phyloP scores from a whole-genome alignment of 371 early-diverging fungal genomes.

The Mortierella sp. region DNA sequence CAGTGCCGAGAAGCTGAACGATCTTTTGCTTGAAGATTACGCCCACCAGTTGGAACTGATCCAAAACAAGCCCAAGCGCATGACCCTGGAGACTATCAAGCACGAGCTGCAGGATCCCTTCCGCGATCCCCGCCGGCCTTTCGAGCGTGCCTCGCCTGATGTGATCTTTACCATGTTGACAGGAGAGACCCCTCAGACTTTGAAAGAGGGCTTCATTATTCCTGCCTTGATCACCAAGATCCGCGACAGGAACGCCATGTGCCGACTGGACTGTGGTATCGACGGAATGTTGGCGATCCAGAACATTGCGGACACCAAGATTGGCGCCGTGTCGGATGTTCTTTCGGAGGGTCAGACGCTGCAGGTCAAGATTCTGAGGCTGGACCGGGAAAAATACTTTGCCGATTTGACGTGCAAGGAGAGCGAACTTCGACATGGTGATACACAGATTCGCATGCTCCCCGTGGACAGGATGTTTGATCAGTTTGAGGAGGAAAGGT shows the following conservation, averaged over 20 bases:
- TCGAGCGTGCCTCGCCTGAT: slow-evolving; percentile 71
- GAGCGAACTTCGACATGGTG: slow-evolving; percentile 67
- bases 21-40: slow-evolving; percentile 92
- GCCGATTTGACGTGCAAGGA: slow-evolving; percentile 80
- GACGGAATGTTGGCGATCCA: slow-evolving; percentile 86
- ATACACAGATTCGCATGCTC: slow-evolving; percentile 62
- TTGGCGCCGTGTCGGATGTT: slow-evolving; percentile 71
- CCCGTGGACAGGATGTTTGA: slow-evolving; percentile 81
- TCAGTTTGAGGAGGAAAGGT: slow-evolving; percentile 67
- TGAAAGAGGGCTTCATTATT: slow-evolving; percentile 74
- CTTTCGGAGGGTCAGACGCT: slow-evolving; percentile 77
- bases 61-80: slow-evolving; percentile 82
- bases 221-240: slow-evolving; percentile 75
- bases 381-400: slow-evolving; percentile 84
- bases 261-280: slow-evolving; percentile 84
- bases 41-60: slow-evolving; percentile 85
- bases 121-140: slow-evolving; percentile 80
- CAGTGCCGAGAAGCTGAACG: slow-evolving; percentile 85
- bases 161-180: slow-evolving; percentile 90
- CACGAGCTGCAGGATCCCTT: slow-evolving; percentile 90
- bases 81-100: slow-evolving; percentile 88
- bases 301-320: slow-evolving; percentile 73
- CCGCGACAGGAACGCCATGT: slow-evolving; percentile 81
- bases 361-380: slow-evolving; percentile 80
- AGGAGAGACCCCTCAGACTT: slow-evolving; percentile 83